These are phyloP conservation scores for Paramecium caudatum DNA, from an alignment of 73 alveolate species.

Conservation along the genomic window DNA sequence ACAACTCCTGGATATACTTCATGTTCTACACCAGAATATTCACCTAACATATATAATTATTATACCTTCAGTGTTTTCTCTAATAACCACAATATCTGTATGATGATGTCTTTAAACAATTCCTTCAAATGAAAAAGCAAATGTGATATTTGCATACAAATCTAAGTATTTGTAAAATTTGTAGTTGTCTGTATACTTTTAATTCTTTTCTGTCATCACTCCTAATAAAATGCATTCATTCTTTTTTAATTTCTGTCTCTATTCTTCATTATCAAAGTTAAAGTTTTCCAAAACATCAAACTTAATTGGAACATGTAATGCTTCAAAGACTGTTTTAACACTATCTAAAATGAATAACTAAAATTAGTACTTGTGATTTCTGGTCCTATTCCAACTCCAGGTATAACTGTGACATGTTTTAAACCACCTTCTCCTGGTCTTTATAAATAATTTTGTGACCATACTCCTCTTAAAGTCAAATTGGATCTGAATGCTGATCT, in stretches of 20 bases:
- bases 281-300: conserved; percentile 79
- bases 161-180: conserved; percentile 79
- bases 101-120: conserved; percentile 79
- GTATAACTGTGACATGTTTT: conserved; percentile 80
- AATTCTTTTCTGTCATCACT: conserved; percentile 79
- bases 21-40: conserved; percentile 86
- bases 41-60: conserved; percentile 73
- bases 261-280: conserved; percentile 79
- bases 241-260: conserved; percentile 55
- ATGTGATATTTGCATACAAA: conserved; percentile 81
- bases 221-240: conserved; percentile 81
- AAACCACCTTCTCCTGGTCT: conserved; percentile 86
- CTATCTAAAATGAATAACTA: conserved; percentile 67
- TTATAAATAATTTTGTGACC: conserved; percentile 75
- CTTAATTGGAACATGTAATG: conserved; percentile 81
- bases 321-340: conserved; percentile 75
- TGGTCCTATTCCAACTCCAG: conserved; percentile 90
- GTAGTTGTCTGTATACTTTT: conserved; percentile 77
- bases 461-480: conserved; percentile 46
- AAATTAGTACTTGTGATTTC: conserved; percentile 75
- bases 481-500: conserved; percentile 23
- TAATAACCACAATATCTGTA: conserved; percentile 81
- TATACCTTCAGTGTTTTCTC: conserved; percentile 82
- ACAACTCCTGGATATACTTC: conserved; percentile 87
- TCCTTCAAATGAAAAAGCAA: conserved; percentile 84